Percentiles rank a stretch among this genome's conserved stretches.
These are phyloP conservation scores for Cucurbita maxima DNA, from an alignment of 306 rosid species.

Conservation along the genomic window DNA sequence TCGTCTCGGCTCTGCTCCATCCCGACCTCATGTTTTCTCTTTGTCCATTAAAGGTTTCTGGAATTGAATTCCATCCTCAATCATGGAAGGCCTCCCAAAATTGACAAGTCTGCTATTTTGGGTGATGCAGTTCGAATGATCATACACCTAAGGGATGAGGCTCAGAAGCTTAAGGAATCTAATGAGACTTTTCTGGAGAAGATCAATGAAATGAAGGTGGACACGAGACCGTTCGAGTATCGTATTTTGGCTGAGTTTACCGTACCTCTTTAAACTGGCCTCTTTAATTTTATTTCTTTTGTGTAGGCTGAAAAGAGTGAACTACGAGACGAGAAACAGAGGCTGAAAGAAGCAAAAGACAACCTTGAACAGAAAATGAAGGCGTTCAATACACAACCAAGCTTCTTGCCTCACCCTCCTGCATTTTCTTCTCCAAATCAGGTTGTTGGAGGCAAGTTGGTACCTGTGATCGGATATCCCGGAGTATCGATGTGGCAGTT, in stretches of 20 bases:
- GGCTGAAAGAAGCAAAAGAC: constrained; percentile 67
- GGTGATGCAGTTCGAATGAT: constrained; percentile 56
- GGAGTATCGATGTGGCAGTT: constrained; percentile 93
- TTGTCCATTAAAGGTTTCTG: constrained; percentile 44
- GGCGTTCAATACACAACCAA: constrained; percentile 28
- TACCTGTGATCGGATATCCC: constrained; percentile 78
- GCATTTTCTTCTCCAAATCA: constrained; percentile 40
- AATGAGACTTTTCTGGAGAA: constrained; percentile 39
- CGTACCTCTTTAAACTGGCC: no score
- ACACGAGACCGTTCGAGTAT: no score
- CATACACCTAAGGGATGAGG: constrained; percentile 51
- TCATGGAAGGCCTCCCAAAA: constrained; percentile 66
- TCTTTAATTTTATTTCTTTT: no score
- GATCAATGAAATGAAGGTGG: constrained; percentile 71
- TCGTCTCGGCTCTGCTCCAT: constrained; percentile 13
- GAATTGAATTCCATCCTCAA: constrained; percentile 72
- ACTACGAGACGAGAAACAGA: constrained; percentile 86
- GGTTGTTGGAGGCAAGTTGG: constrained; percentile 38
- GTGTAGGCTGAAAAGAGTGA: constrained; percentile 82
- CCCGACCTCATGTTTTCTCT: constrained; percentile 21
- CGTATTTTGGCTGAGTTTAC: no score
- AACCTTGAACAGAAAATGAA: constrained; percentile 47
- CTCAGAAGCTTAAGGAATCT: constrained; percentile 45
- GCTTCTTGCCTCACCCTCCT: constrained; percentile 44
- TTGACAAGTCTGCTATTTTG: constrained; percentile 62